Evolutionary conservation across 257 asterid species (phyloP).

Genomic region (Solanum piurae): DNA sequence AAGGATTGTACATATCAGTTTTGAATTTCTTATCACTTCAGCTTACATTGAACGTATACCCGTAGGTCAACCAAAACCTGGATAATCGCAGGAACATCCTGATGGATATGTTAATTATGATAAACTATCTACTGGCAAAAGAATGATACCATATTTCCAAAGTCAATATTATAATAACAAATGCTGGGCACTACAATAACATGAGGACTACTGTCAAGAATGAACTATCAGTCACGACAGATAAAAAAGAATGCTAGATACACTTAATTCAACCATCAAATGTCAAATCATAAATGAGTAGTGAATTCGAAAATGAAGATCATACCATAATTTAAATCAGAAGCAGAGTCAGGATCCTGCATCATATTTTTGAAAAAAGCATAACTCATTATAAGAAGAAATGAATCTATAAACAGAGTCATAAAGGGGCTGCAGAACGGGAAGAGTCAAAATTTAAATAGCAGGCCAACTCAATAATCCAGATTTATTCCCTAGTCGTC

Average conservation of each 20-base stretch:
- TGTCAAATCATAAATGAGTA: background rate
- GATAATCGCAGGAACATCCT: background rate
- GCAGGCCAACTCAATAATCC: background rate
- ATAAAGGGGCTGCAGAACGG: background rate
- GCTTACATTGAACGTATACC: background rate
- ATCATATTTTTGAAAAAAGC: slow-evolving; percentile 5
- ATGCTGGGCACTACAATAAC: background rate
- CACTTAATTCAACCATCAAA: background rate
- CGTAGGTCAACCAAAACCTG: background rate
- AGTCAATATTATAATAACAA: background rate
- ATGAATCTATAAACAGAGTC: background rate
- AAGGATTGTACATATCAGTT: background rate
- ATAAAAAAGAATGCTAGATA: background rate
- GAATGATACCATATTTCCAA: background rate
- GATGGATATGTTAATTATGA: background rate
- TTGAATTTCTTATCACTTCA: background rate
- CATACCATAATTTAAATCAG: slow-evolving; percentile 55
- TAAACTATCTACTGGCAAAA: background rate
- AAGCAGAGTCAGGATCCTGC: slow-evolving; percentile 54
- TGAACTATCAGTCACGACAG: background rate
- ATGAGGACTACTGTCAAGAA: background rate
- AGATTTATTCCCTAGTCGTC: background rate
- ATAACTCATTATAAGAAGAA: background rate
- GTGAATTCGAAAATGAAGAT: background rate
- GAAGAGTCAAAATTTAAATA: background rate